phyloP scores from a whole-genome alignment of 176 grass and related monocot species.

The Juncus inflexus region DNA sequence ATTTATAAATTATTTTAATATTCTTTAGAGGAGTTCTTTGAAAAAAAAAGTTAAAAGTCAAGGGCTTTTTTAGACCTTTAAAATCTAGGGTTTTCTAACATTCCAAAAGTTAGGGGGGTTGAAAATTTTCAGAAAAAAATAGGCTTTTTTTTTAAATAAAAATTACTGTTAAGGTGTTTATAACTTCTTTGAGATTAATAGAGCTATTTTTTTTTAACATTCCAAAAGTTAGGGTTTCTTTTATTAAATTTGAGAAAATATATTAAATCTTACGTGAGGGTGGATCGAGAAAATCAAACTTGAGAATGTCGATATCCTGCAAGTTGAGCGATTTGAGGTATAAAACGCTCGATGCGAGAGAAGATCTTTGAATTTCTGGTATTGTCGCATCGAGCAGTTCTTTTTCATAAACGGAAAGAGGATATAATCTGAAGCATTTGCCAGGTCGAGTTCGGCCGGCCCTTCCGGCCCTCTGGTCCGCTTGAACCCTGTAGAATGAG shows the following conservation, averaged over 20 bases:
- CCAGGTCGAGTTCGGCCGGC: slow-evolving; percentile 95
- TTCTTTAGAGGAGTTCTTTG: too few species aligned
- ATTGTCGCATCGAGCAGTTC: slow-evolving; percentile 82
- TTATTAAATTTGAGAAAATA: too few species aligned
- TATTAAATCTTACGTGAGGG: slow-evolving; percentile 84
- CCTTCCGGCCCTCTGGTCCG: slow-evolving; percentile 89
- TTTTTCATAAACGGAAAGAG: slow-evolving; percentile 58
- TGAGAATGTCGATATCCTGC: slow-evolving; percentile 80
- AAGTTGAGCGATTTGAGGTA: slow-evolving; percentile 87
- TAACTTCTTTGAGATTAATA: background rate
- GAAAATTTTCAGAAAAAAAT: too few species aligned
- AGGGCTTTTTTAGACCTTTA: too few species aligned
- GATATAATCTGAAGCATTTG: slow-evolving; percentile 86
- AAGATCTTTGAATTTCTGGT: slow-evolving; percentile 89
- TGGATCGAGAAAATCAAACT: slow-evolving; percentile 97
- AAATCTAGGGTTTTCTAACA: too few species aligned
- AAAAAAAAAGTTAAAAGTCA: too few species aligned
- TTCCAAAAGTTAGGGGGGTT: too few species aligned
- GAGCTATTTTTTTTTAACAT: too few species aligned
- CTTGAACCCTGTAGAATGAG: slow-evolving; percentile 61
- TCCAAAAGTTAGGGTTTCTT: too few species aligned
- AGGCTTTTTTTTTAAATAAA: too few species aligned
- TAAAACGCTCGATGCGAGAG: slow-evolving; percentile 82
- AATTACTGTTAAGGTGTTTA: too few species aligned
- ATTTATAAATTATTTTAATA: too few species aligned